These are phyloP conservation scores for Boletus tomentosulus DNA, from an alignment of 768 basidiomycete genomes.

Conservation along the genomic window DNA sequence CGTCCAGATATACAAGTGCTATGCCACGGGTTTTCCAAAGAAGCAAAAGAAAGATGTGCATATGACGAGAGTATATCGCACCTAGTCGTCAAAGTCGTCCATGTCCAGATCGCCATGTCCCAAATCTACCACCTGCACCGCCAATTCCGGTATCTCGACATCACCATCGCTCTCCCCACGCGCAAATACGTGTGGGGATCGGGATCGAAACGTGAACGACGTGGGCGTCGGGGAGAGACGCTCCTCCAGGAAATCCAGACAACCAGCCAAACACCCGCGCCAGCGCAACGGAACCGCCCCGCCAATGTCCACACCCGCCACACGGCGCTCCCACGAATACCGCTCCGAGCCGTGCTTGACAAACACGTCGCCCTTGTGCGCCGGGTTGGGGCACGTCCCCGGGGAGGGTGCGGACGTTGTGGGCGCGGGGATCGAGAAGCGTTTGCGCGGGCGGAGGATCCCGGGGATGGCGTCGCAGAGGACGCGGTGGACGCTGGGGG, in stretches of 20 bases:
- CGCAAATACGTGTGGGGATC: too few species aligned
- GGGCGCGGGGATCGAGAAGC: constrained; percentile 3
- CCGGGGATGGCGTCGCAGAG: constrained; percentile 29
- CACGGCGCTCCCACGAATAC: constrained; percentile 56
- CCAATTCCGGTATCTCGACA: not conserved
- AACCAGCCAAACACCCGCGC: constrained; percentile 64
- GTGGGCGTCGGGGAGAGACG: not conserved
- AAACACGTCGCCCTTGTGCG: constrained; percentile 37
- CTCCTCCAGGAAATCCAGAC: constrained; percentile 54
- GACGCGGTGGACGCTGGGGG: constrained; percentile 20
- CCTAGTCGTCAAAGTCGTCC: constrained; percentile 23
- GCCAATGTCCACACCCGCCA: constrained; percentile 51
- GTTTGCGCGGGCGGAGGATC: constrained; percentile 23
- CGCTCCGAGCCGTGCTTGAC: constrained; percentile 57
- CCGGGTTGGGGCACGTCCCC: constrained; percentile 40
- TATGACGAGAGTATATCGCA: not conserved
- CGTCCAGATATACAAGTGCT: too few species aligned
- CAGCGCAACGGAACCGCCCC: constrained; percentile 57
- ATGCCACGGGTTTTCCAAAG: too few species aligned
- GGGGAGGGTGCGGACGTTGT: too few species aligned
- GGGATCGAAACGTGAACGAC: too few species aligned
- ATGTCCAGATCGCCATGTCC: constrained; percentile 11
- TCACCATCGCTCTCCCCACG: too few species aligned
- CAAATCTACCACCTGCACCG: constrained; percentile 22
- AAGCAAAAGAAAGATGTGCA: not conserved